Conservation (phyloP, 1,284 basidiomycete species). For the Tilletiaria anomala region DNA sequence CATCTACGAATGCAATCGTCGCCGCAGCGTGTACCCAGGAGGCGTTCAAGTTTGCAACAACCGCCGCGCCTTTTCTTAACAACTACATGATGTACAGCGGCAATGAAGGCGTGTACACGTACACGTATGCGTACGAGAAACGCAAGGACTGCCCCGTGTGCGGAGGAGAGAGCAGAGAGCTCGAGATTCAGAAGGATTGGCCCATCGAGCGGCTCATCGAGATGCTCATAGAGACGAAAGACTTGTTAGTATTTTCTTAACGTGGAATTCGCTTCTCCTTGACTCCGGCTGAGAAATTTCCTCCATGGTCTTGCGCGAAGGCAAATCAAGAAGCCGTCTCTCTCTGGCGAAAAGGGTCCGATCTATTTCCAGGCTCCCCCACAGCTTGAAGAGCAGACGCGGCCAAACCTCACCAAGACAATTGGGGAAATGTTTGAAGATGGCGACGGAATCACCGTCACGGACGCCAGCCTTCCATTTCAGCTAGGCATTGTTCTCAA, state of each 20-base stretch:
- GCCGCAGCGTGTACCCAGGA: conserved; percentile 90
- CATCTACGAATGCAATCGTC: conserved; percentile 36
- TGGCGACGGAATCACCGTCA: too few relatives aligned
- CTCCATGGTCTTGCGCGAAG: conserved; percentile 6
- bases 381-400: conserved; percentile 69
- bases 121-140: conserved; percentile 89
- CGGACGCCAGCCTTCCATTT: too few relatives aligned
- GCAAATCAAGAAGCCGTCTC: conserved; percentile 24
- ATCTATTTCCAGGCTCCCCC: conserved; percentile 87
- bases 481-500: too few relatives aligned
- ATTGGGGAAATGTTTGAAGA: conserved; percentile 65
- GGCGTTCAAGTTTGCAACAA: conserved; percentile 96
- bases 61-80: conserved; percentile 79
- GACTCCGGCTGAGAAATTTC: conserved; percentile 3
- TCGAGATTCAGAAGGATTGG: conserved; percentile 7
- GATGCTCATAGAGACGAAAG: conserved; percentile 14
- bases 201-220: conserved; percentile 23
- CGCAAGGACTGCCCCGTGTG: conserved; percentile 91
- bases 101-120: conserved; percentile 90
- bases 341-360: conserved; percentile 34
- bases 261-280: neutral
- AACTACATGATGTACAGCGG: conserved; percentile 89
- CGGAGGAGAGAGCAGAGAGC: conserved; percentile 54
- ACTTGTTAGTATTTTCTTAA: conserved; percentile 19
- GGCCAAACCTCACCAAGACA: conserved; percentile 72